Percentiles rank a stretch among this genome's conserved stretches.
These are phyloP conservation scores for Dichotomopilus funicola DNA, from an alignment of 2,329 filamentous ascomycete species.

Conservation along the genomic window DNA sequence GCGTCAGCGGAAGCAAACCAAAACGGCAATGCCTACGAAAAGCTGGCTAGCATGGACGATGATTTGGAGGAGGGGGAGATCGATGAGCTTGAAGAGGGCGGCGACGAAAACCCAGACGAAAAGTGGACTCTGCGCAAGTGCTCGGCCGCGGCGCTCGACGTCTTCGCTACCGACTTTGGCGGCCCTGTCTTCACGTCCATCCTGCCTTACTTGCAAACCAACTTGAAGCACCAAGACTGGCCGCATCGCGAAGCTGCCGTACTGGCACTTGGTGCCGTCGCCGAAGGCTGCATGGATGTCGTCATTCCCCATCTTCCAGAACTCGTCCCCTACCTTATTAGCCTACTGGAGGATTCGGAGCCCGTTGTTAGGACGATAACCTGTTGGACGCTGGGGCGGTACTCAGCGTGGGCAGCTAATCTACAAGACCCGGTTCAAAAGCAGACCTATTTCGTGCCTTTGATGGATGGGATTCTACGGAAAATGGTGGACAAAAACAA, in stretches of 20 bases:
- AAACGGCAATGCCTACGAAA: slow-evolving; percentile 50
- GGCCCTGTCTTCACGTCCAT: slow-evolving; percentile 85
- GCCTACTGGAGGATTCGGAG: slow-evolving; percentile 74
- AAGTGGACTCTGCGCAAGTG: slow-evolving; percentile 95
- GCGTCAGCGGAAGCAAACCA: slow-evolving; percentile 43
- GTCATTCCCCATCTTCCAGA: slow-evolving; percentile 87
- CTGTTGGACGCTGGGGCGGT: slow-evolving; percentile 93
- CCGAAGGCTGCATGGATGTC: slow-evolving; percentile 85
- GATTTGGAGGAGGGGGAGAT: slow-evolving; percentile 86
- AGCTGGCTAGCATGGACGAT: slow-evolving; percentile 57
- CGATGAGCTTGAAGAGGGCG: slow-evolving; percentile 60
- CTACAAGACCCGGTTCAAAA: slow-evolving; percentile 61
- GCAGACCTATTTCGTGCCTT: slow-evolving; percentile 78
- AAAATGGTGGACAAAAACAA: slow-evolving; percentile 98
- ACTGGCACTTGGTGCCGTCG: slow-evolving; percentile 86
- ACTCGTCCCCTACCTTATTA: slow-evolving; percentile 83
- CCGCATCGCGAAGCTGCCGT: slow-evolving; percentile 89
- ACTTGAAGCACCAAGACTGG: slow-evolving; percentile 85
- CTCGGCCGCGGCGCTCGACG: slow-evolving; percentile 89
- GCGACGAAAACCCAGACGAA: slow-evolving; percentile 78
- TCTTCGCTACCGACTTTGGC: slow-evolving; percentile 86
- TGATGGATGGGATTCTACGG: slow-evolving; percentile 92
- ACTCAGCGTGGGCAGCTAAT: slow-evolving; percentile 84
- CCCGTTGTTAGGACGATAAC: slow-evolving; percentile 94
- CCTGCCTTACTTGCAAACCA: slow-evolving; percentile 84